Percentiles rank a stretch among this genome's conserved stretches.
These are phyloP conservation scores for Phaeomoniella chlamydospora DNA, from an alignment of 2,329 filamentous ascomycete species.

Conservation along the genomic window DNA sequence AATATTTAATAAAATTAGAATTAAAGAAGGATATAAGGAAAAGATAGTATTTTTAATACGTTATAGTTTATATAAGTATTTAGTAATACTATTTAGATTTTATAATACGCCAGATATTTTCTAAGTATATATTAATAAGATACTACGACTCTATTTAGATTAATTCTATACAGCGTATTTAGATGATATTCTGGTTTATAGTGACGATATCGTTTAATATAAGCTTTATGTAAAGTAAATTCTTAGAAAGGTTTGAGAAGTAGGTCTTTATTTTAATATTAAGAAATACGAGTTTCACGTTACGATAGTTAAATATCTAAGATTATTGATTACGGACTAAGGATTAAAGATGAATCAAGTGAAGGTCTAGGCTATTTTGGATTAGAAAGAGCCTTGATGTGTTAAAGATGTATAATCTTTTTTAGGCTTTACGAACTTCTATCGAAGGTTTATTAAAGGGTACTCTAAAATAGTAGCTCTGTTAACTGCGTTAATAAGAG, in stretches of 20 bases:
- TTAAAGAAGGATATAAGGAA: not conserved
- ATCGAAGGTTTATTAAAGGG: slow-evolving; percentile 13
- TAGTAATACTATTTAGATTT: not conserved
- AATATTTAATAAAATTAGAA: not conserved
- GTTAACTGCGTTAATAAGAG: slow-evolving; percentile 7
- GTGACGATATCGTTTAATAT: slow-evolving; percentile 12
- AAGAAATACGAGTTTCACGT: slow-evolving; percentile 18
- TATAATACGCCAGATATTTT: slow-evolving; percentile 1
- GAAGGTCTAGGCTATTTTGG: slow-evolving; percentile 12
- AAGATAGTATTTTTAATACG: not conserved
- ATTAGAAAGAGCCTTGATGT: slow-evolving; percentile 10
- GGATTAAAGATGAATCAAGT: slow-evolving; percentile 13
- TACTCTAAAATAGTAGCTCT: slow-evolving; percentile 11
- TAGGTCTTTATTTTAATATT: too few species aligned
- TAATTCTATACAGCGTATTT: slow-evolving; percentile 7
- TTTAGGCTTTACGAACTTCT: slow-evolving; percentile 17
- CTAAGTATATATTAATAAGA: slow-evolving; percentile 5
- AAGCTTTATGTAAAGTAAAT: slow-evolving; percentile 11
- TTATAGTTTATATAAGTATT: not conserved
- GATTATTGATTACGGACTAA: slow-evolving; percentile 13
- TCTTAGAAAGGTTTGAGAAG: too few species aligned
- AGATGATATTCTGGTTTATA: slow-evolving; percentile 14
- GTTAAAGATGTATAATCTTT: slow-evolving; percentile 13
- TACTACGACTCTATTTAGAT: slow-evolving; percentile 4
- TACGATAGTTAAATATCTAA: slow-evolving; percentile 15